Conservation (phyloP, 169 alveolate genomes). For the Plasmodium blacklocki region DNA sequence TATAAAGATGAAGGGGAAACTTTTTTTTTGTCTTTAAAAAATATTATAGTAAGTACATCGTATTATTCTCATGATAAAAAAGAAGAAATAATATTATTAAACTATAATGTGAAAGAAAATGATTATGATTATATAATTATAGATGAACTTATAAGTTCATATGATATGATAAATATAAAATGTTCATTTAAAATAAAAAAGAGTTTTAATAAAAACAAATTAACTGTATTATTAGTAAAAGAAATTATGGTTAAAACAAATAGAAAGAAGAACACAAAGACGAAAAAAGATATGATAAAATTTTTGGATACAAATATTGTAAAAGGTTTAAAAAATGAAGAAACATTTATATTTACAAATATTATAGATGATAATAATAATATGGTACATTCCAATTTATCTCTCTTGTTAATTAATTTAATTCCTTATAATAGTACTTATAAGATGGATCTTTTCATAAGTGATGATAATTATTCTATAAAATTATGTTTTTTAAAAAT, state of each 20-base stretch:
- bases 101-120: not conserved
- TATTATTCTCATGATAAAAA: not conserved
- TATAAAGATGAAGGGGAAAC: not conserved
- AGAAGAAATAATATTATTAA: constrained; percentile 11
- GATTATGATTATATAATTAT: constrained; percentile 10
- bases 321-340: constrained; percentile 37
- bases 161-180: constrained; percentile 16
- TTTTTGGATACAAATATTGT: not conserved
- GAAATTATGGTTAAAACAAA: constrained; percentile 6
- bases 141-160: not conserved
- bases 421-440: constrained; percentile 35
- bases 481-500: constrained; percentile 25
- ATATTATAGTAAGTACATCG: constrained; percentile 17
- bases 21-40: constrained; percentile 7
- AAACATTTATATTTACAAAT: constrained; percentile 56
- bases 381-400: constrained; percentile 29
- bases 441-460: constrained; percentile 27
- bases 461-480: constrained; percentile 35
- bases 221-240: constrained; percentile 23
- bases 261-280: not conserved
- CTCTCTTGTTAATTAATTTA: constrained; percentile 42
- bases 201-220: constrained; percentile 10
- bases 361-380: constrained; percentile 1
- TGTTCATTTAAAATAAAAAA: constrained; percentile 24
- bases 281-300: not conserved